These are phyloP conservation scores for Amanita muscaria DNA, from an alignment of 768 basidiomycete species.

Conservation along the genomic window DNA sequence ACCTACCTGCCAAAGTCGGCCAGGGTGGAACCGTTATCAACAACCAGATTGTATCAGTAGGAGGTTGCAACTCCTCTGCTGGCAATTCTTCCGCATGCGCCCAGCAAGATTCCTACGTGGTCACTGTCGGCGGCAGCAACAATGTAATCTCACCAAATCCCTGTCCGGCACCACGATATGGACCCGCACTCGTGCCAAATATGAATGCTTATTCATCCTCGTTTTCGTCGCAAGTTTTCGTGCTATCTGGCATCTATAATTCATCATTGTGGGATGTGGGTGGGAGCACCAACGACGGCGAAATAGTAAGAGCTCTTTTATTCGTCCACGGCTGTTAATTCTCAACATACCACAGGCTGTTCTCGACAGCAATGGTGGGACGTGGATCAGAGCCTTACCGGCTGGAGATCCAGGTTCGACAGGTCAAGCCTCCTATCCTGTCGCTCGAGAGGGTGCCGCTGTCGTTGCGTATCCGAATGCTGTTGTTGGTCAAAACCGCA, in stretches of 20 bases:
- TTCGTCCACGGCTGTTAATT: constrained; percentile 3
- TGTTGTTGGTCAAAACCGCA: constrained; percentile 47
- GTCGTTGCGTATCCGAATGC: constrained; percentile 45
- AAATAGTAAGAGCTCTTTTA: constrained; percentile 46
- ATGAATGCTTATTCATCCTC: constrained; percentile 43
- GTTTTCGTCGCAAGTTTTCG: constrained; percentile 57
- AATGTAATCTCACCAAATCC: constrained; percentile 30
- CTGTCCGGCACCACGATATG: constrained; percentile 62
- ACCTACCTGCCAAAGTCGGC: constrained; percentile 32
- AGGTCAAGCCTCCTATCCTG: constrained; percentile 44
- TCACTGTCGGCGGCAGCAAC: constrained; percentile 31
- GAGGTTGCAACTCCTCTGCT: constrained; percentile 50
- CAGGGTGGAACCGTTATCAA: constrained; percentile 53
- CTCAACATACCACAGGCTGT: constrained; percentile 40
- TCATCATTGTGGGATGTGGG: constrained; percentile 58
- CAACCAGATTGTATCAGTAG: constrained; percentile 42
- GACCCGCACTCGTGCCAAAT: constrained; percentile 54
- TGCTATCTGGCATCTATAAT: constrained; percentile 63
- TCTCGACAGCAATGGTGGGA: constrained; percentile 48
- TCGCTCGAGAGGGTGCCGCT: constrained; percentile 63
- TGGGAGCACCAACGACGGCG: constrained; percentile 51
- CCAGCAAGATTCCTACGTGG: constrained; percentile 47
- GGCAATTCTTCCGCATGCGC: constrained; percentile 41
- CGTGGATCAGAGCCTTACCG: constrained; percentile 68
- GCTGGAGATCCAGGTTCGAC: constrained; percentile 63